Evolutionary conservation across 1,139 yeast genomes (phyloP).

Genomic region (Pichia sp.): DNA sequence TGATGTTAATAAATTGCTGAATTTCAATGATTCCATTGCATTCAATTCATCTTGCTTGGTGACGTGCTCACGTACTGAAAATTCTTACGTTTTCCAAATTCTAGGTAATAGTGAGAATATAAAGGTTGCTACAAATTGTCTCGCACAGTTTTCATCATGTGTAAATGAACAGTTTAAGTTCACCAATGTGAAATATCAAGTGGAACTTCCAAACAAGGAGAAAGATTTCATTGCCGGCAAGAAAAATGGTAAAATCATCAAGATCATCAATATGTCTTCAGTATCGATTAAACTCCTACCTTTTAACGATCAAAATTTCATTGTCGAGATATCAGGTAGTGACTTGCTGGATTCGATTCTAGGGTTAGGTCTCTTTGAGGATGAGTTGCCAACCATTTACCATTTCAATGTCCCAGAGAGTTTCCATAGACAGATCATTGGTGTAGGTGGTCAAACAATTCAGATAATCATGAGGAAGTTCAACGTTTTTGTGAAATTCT

Average conservation of each 20-base stretch:
- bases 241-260: conserved; percentile 83
- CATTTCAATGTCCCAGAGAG: conserved; percentile 88
- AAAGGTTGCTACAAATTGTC: conserved; percentile 21
- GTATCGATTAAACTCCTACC: conserved; percentile 56
- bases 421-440: conserved; percentile 90
- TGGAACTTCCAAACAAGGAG: conserved; percentile 68
- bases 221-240: conserved; percentile 91
- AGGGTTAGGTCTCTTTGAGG: conserved; percentile 60
- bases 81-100: conserved; percentile 22
- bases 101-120: conserved; percentile 25
- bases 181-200: conserved; percentile 28
- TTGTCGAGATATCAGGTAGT: conserved; percentile 49
- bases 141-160: conserved; percentile 21
- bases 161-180: conserved; percentile 14
- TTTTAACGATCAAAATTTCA: conserved; percentile 61
- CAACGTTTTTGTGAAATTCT: conserved; percentile 88
- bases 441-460: conserved; percentile 86
- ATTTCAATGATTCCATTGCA: conserved; percentile 24
- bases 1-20: conserved; percentile 24
- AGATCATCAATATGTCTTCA: conserved; percentile 66
- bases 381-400: conserved; percentile 80
- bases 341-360: conserved; percentile 40
- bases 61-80: conserved; percentile 17
- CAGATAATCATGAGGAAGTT: conserved; percentile 90
- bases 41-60: conserved; percentile 23